Evolutionary conservation across 2,329 filamentous ascomycete genomes (phyloP).

Genomic region (Fusarium hostae): DNA sequence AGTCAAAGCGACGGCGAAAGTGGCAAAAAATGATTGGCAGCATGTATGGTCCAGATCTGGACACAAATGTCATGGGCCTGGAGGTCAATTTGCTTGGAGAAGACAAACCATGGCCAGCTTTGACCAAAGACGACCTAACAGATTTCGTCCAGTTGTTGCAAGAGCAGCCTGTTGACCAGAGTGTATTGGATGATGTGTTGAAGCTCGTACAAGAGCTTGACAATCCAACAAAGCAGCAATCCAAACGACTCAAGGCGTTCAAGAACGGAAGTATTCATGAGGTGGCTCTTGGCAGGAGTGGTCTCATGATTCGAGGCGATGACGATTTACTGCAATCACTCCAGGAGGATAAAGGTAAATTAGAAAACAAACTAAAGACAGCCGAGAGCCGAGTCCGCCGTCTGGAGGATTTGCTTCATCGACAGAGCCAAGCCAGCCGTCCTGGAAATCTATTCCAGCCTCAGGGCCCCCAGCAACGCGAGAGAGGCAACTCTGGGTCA

Average conservation of each 20-base stretch:
- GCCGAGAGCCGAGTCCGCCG: slow-evolving; percentile 90
- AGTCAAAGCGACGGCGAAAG: slow-evolving; percentile 85
- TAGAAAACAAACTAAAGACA: slow-evolving; percentile 80
- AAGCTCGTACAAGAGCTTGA: slow-evolving; percentile 83
- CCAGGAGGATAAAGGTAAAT: slow-evolving; percentile 82
- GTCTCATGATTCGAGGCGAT: slow-evolving; percentile 85
- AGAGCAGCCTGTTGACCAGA: slow-evolving; percentile 71
- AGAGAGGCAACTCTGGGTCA: slow-evolving; percentile 61
- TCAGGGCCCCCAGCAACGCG: slow-evolving; percentile 57
- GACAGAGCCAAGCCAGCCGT: slow-evolving; percentile 73
- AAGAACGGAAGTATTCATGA: slow-evolving; percentile 97
- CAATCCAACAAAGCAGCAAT: slow-evolving; percentile 85
- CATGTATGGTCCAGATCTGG: slow-evolving; percentile 74
- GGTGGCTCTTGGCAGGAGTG: slow-evolving; percentile 85
- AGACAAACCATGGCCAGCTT: slow-evolving; percentile 80
- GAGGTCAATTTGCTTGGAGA: slow-evolving; percentile 88
- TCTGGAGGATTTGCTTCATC: slow-evolving; percentile 90
- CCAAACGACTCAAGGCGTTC: slow-evolving; percentile 89
- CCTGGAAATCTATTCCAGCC: slow-evolving; percentile 67
- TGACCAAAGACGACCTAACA: slow-evolving; percentile 80
- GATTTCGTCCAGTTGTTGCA: slow-evolving; percentile 76
- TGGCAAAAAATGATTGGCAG: slow-evolving; percentile 90
- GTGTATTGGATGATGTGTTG: slow-evolving; percentile 75
- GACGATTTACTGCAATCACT: slow-evolving; percentile 81
- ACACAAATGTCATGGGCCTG: slow-evolving; percentile 77